These are phyloP conservation scores for Venturia oleaginea DNA, from an alignment of 2,329 filamentous ascomycete species.

Conservation along the genomic window DNA sequence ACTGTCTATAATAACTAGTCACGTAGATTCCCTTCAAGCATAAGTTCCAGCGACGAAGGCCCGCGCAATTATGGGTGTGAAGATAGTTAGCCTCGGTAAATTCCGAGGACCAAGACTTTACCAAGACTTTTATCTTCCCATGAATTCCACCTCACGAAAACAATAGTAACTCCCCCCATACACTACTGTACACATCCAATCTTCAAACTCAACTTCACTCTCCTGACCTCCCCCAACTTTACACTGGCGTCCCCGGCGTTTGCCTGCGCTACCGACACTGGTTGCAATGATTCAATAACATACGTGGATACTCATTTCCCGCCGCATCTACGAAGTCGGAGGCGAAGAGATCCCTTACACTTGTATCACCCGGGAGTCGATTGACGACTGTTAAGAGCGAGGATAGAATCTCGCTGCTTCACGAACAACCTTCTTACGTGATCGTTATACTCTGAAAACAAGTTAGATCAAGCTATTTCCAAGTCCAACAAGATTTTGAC, in stretches of 20 bases:
- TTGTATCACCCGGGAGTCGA: neutral
- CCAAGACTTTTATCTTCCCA: neutral
- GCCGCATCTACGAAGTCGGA: neutral
- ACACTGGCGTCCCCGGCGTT: neutral
- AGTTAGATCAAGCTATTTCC: conserved; percentile 1
- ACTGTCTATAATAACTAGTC: too few species aligned
- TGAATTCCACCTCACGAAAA: neutral
- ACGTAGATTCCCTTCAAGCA: too few species aligned
- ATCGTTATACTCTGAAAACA: neutral
- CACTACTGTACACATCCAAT: neutral
- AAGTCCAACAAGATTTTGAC: neutral
- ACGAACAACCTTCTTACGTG: neutral
- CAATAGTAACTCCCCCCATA: neutral
- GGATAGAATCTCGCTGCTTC: neutral
- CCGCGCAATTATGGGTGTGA: too few species aligned
- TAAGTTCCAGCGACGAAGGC: too few species aligned
- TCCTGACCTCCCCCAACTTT: neutral
- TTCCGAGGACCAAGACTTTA: neutral
- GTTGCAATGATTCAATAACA: conserved; percentile 27
- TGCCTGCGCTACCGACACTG: neutral
- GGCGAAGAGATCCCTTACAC: neutral
- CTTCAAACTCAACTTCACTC: neutral
- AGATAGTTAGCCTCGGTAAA: neutral
- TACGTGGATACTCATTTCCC: conserved; percentile 8
- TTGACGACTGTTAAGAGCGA: neutral